These are phyloP conservation scores for Colletotrichum tamarilloi DNA, from an alignment of 2,329 filamentous ascomycete species.

Conservation along the genomic window DNA sequence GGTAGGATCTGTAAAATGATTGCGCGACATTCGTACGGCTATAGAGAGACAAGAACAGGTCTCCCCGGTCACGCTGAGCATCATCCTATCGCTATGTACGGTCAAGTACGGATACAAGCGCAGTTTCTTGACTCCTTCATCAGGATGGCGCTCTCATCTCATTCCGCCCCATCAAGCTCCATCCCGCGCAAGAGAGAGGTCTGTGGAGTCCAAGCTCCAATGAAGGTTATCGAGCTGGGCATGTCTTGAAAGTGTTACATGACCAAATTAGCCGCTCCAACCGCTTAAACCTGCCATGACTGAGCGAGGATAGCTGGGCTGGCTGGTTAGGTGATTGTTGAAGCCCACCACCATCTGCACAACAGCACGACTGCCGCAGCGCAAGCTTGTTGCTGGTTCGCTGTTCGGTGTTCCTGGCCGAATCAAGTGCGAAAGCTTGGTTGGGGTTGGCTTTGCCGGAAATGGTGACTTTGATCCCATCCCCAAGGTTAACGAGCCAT, in stretches of 20 bases:
- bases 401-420: background rate
- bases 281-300: slow-evolving; percentile 33
- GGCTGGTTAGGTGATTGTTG: background rate
- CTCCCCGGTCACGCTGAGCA: background rate
- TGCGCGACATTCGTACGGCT: slow-evolving; percentile 14
- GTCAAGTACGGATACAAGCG: background rate
- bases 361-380: background rate
- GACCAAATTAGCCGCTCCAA: slow-evolving; percentile 37
- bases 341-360: background rate
- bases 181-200: background rate
- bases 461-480: too few species aligned
- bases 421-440: background rate
- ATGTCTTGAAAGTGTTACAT: slow-evolving; percentile 32
- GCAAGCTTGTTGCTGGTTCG: background rate
- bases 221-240: slow-evolving; percentile 17
- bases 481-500: background rate
- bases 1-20: background rate
- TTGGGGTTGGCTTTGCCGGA: background rate
- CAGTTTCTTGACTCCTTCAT: background rate
- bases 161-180: background rate
- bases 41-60: background rate
- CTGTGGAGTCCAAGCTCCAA: slow-evolving; percentile 20
- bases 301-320: background rate
- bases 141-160: background rate
- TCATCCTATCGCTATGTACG: background rate